Percentiles rank a stretch among this genome's conserved stretches.
These are phyloP conservation scores for Gomphus bonarii DNA, from an alignment of 1,284 basidiomycete species.

Conservation along the genomic window DNA sequence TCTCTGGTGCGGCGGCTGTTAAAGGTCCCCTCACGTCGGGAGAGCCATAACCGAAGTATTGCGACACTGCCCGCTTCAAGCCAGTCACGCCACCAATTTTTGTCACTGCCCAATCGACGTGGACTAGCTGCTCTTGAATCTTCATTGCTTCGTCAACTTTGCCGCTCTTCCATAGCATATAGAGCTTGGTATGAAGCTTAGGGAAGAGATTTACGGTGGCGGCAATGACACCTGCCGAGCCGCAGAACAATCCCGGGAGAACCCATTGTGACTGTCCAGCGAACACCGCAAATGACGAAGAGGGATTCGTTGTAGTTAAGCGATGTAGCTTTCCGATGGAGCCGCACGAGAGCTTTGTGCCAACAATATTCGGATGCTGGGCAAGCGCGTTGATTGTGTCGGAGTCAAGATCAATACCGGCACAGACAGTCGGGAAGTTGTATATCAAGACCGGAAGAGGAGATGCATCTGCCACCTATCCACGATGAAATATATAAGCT, in stretches of 20 bases:
- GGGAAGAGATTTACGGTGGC: constrained; percentile 73
- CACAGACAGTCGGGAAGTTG: constrained; percentile 79
- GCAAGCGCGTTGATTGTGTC: constrained; percentile 68
- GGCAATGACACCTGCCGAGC: constrained; percentile 61
- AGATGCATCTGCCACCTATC: constrained; percentile 69
- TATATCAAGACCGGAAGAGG: constrained; percentile 86
- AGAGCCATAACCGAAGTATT: constrained; percentile 62
- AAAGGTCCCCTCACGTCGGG: constrained; percentile 51
- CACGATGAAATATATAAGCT: constrained; percentile 15
- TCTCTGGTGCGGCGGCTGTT: constrained; percentile 29
- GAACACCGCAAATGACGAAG: constrained; percentile 49
- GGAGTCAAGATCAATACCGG: constrained; percentile 81
- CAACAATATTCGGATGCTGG: constrained; percentile 81
- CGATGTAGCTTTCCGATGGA: constrained; percentile 79
- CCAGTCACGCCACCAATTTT: constrained; percentile 64
- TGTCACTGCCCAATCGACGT: constrained; percentile 63
- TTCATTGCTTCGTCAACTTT: constrained; percentile 55
- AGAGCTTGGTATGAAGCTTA: constrained; percentile 58
- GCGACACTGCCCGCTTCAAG: constrained; percentile 58
- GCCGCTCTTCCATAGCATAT: constrained; percentile 46
- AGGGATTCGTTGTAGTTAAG: constrained; percentile 45
- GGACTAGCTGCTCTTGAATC: constrained; percentile 60
- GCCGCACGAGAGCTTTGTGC: constrained; percentile 80
- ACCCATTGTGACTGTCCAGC: constrained; percentile 58
- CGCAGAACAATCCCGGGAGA: constrained; percentile 56